Conservation (phyloP, 2,329 filamentous ascomycete species). For the Pyrenophora teres region DNA sequence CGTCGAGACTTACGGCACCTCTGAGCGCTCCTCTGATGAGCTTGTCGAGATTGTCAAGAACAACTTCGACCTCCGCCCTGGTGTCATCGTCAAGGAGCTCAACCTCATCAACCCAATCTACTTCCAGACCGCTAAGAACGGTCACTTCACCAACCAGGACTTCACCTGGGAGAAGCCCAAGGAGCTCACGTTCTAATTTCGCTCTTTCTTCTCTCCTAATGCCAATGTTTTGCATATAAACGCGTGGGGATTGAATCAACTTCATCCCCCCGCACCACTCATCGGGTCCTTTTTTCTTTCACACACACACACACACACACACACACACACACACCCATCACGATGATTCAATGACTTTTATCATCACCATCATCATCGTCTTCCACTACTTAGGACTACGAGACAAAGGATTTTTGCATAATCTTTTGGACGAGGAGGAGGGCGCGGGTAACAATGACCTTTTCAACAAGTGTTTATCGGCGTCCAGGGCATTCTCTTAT, state of each 20-base stretch:
- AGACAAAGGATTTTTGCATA: constrained; percentile 39
- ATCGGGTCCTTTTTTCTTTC: constrained; percentile 7
- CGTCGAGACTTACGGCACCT: constrained; percentile 97
- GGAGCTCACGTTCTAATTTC: constrained; percentile 80
- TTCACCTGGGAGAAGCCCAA: constrained; percentile 99
- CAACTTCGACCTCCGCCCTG: constrained; percentile 98
- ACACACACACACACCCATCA: neutral
- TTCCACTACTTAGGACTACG: no score
- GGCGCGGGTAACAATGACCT: constrained; percentile 38
- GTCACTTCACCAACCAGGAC: constrained; percentile 98
- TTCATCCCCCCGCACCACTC: constrained; percentile 40
- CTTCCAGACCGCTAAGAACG: constrained; percentile 98
- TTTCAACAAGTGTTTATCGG: constrained; percentile 48
- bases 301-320: neutral
- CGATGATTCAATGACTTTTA: constrained; percentile 16
- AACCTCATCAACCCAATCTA: constrained; percentile 96
- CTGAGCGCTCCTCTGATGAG: constrained; percentile 84
- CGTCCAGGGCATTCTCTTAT: constrained; percentile 40
- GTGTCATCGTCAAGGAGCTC: constrained; percentile 98
- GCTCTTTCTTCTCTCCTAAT: no score
- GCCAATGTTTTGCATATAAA: no score
- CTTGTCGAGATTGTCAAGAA: constrained; percentile 90
- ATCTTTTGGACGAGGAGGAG: constrained; percentile 34
- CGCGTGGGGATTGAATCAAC: constrained; percentile 45
- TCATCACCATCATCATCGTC: neutral